Evolutionary conservation across 176 grass and related monocot genomes (phyloP).

Genomic region (Musa troglodytarum): DNA sequence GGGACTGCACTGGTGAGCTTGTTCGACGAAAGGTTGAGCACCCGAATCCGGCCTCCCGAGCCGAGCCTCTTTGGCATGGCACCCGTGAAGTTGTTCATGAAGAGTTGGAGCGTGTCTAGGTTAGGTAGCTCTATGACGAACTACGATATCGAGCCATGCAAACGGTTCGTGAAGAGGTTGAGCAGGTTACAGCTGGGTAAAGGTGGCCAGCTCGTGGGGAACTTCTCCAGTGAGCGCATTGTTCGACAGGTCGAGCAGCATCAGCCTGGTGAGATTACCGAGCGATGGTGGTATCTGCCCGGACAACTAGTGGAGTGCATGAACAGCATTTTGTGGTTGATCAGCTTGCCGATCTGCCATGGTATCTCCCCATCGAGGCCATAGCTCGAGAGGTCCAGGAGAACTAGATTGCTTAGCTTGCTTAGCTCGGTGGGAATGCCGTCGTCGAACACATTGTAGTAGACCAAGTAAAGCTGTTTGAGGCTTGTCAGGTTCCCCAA

Average conservation of each 20-base stretch:
- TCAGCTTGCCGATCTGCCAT: conserved; percentile 40
- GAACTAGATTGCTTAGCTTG: conserved; percentile 28
- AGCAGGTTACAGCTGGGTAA: conserved; percentile 44
- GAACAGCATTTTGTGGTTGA: conserved; percentile 60
- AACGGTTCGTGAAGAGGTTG: conserved; percentile 88
- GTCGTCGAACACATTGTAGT: conserved; percentile 72
- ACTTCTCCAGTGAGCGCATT: conserved; percentile 82
- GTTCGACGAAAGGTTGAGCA: conserved; percentile 83
- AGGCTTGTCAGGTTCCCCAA: conserved; percentile 64
- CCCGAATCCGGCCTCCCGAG: conserved; percentile 28
- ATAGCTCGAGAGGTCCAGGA: conserved; percentile 71
- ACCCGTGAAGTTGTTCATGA: conserved; percentile 99
- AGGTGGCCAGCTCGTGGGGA: conserved; percentile 39
- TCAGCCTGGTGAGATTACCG: conserved; percentile 55
- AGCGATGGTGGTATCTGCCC: conserved; percentile 51
- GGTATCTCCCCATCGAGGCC: conserved; percentile 52
- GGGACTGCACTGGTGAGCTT: conserved; percentile 63
- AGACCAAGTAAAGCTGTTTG: conserved; percentile 69
- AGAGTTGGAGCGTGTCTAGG: conserved; percentile 79
- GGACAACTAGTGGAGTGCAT: conserved; percentile 70
- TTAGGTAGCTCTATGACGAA: conserved; percentile 50
- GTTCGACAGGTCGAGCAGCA: conserved; percentile 85
- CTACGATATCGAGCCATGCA: conserved; percentile 63
- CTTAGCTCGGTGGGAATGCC: conserved; percentile 53
- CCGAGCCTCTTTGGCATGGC: conserved; percentile 49